Base-by-base conservation (phyloP, 176 grass and related monocot genomes). In the Dactylis glomerata region DNA sequence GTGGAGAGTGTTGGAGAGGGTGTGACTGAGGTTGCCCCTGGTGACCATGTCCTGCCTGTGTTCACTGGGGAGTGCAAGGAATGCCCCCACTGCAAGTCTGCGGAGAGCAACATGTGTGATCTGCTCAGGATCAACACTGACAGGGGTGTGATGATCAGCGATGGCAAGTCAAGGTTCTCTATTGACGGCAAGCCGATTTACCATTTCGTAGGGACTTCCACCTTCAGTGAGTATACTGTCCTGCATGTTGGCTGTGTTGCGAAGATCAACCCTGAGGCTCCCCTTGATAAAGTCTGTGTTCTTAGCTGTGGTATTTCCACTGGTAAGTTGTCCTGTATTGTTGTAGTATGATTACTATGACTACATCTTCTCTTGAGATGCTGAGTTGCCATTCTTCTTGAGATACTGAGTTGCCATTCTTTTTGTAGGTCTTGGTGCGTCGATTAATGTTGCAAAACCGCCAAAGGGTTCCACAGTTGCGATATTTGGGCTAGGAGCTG, bases 31-130 rank as follows among this genome's bases (percentile, higher is more conserved):
- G 8, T 97, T 24, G 86, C 88, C 75, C 90, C 94, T 41, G 94
- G 94, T 27, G 94, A 97, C 76, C 94, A 97, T 81, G 94, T 97
- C 14, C 94, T 97, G 10, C 94, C 94, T 20, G 90, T 97, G 16
- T 97, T 97, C 86, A 97, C 94, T 38, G 94, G 94, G 67, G 94
- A 97, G 61, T 97, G 94, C 46, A 97, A 89, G 63, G 94, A 97
- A 49, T 94, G 94, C 12, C 50, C 73, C 10, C 94, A 97, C 46
- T 97, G 94, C 83, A 94, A 92, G 45, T 92, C 88, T 0, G 73
- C 87, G 8, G 92, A 97, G 31, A 97, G 94, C 88, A 97, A 97
- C 80, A 94, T 97, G 92, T 97, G 94, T 83, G 87, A 90, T 82
- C 90, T 94, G 37, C 88, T 97, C 22, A 85, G 92, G 83, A 97